Conservation (phyloP, 805 yeast species). For the Wickerhamomyces chaumierensis region DNA sequence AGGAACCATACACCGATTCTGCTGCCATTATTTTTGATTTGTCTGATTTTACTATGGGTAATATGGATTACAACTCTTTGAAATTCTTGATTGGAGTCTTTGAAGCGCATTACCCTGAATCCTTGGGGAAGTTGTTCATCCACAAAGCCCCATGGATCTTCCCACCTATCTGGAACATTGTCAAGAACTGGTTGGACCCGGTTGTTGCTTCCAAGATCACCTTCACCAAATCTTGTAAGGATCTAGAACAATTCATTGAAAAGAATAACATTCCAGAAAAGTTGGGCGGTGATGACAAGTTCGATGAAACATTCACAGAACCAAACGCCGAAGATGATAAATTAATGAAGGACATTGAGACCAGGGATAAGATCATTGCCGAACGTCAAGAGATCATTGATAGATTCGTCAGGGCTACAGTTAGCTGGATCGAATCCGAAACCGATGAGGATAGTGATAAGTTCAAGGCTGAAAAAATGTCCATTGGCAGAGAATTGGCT, state of each 20-base stretch:
- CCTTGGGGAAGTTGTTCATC: slow-evolving; percentile 71
- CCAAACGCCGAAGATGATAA: slow-evolving; percentile 55
- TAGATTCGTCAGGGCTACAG: slow-evolving; percentile 52
- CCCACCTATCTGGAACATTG: slow-evolving; percentile 86
- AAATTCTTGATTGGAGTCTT: slow-evolving; percentile 81
- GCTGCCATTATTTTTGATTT: slow-evolving; percentile 82
- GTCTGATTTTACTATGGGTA: slow-evolving; percentile 74
- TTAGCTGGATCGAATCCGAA: slow-evolving; percentile 65
- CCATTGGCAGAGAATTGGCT: slow-evolving; percentile 39
- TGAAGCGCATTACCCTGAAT: slow-evolving; percentile 96
- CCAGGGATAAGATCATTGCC: slow-evolving; percentile 30
- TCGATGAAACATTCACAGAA: slow-evolving; percentile 43
- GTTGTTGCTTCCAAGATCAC: slow-evolving; percentile 87
- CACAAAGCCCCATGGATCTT: slow-evolving; percentile 98
- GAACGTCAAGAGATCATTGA: slow-evolving; percentile 47
- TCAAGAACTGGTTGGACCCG: slow-evolving; percentile 92
- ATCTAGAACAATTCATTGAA: slow-evolving; percentile 53
- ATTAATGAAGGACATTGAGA: slow-evolving; percentile 30
- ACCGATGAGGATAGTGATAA: slow-evolving; percentile 35
- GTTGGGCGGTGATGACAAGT: slow-evolving; percentile 63
- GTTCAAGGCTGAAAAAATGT: slow-evolving; percentile 42
- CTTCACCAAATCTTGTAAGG: slow-evolving; percentile 64
- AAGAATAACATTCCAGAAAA: slow-evolving; percentile 49
- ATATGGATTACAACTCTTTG: slow-evolving; percentile 89
- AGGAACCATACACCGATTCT: slow-evolving; percentile 61